phyloP scores from a whole-genome alignment of 768 basidiomycete genomes.

The Guyanaporus albipodus region DNA sequence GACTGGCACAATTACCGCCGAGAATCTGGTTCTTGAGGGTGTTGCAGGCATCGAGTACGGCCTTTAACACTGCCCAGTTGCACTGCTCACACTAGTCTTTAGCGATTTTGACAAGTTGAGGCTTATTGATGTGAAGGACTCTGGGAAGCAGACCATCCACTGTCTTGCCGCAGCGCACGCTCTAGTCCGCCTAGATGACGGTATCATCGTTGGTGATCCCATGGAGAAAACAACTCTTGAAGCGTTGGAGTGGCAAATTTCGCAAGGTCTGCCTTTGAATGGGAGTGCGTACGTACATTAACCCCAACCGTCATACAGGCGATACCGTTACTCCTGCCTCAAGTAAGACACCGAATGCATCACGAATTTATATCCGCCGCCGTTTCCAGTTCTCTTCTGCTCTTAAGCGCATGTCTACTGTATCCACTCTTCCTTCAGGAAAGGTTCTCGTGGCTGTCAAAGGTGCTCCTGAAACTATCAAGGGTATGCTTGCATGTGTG shows the following conservation, averaged over 20 bases:
- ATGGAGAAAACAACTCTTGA: conserved; percentile 98
- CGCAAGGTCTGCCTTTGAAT: conserved; percentile 45
- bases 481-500: conserved; percentile 69
- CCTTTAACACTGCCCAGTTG: not conserved
- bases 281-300: not conserved
- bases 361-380: conserved; percentile 70
- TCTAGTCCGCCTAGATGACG: conserved; percentile 90
- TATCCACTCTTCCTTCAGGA: conserved; percentile 63
- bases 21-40: conserved; percentile 92
- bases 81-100: conserved; percentile 3
- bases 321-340: conserved; percentile 65
- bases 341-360: conserved; percentile 48
- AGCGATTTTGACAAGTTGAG: conserved; percentile 59
- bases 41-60: conserved; percentile 87
- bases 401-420: conserved; percentile 95
- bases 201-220: conserved; percentile 91
- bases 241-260: conserved; percentile 84
- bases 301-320: conserved; percentile 31
- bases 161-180: conserved; percentile 95
- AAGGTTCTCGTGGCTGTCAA: conserved; percentile 75
- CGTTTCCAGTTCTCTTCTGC: conserved; percentile 98
- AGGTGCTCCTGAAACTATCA: conserved; percentile 97
- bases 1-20: conserved; percentile 97
- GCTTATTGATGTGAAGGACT: conserved; percentile 76
- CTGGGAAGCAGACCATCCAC: conserved; percentile 71